Base-by-base conservation (phyloP, 2,329 filamentous ascomycete species). In the Dactylellina sp. region DNA sequence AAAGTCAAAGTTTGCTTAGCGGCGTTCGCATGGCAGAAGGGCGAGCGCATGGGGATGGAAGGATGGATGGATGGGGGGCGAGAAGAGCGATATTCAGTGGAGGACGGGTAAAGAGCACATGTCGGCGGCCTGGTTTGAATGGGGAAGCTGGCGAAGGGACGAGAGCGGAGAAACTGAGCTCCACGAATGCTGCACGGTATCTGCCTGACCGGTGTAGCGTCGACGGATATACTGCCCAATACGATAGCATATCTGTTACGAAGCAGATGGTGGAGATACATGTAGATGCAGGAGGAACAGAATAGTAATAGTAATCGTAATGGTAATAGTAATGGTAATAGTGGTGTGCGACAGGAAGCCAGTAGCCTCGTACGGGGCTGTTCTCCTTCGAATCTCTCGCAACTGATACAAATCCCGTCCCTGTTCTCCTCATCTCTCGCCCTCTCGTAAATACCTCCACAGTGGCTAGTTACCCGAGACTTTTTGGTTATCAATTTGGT, bases 121-220 rank as follows among this genome's bases (percentile, higher is more conserved):
- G 63, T 60, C 63, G 63, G 63, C 53, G 62, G 61, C 22, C 53
- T 22, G 50, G 52, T 39, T 66, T 46, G 61, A 49, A 50, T 59
- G 44, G 20, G 62, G 53, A 66, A 59, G 62, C 62, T 64, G 60
- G 28, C 22, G 37, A 64, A 44, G n/a, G 12, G 22, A 32, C 7
- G 22, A 50, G 46, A 42, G 61, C 61, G 61, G 61, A 65, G 61
- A 65, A 65, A 65, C 61, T 46, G 61, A 65, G 61, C 50, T 65
- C 61, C 59, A 49, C 61, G 42, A 44, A 50, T n/a, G 4, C n/a
- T 9, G 37, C 16, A 49, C 2, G 4, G 9, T 32, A 44, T 62
- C 44, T 52, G 47, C 59, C 32, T 53, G 22, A 46, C 42, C 49
- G 59, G 50, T 44, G 46, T 49, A 32, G 28, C 28, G 28, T 32